These are phyloP conservation scores for Xylaria intraflava DNA, from an alignment of 495 filamentous ascomycete genomes.

Conservation along the genomic window DNA sequence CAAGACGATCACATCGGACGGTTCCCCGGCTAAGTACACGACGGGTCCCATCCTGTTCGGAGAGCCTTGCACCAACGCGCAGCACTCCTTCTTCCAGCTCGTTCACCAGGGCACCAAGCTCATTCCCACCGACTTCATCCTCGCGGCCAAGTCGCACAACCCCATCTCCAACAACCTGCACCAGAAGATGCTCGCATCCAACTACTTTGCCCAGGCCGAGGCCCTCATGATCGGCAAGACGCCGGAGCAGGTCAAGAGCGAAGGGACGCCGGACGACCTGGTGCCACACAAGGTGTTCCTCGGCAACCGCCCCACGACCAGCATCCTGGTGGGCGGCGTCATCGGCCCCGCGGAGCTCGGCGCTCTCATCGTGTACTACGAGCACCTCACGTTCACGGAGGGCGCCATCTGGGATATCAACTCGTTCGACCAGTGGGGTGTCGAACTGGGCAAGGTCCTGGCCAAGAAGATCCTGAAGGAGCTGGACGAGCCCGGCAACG, in stretches of 20 bases:
- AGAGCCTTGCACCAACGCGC: slow-evolving; percentile 96
- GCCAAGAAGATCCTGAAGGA: slow-evolving; percentile 84
- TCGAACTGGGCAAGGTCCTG: slow-evolving; percentile 92
- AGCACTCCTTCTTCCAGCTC: slow-evolving; percentile 99
- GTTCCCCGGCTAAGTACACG: slow-evolving; percentile 91
- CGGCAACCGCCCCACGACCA: slow-evolving; percentile 93
- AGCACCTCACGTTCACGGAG: slow-evolving; percentile 96
- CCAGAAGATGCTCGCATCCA: slow-evolving; percentile 98
- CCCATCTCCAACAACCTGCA: slow-evolving; percentile 85
- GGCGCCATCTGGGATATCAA: slow-evolving; percentile 99
- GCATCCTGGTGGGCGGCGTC: slow-evolving; percentile 78
- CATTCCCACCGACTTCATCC: slow-evolving; percentile 95
- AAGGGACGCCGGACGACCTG: slow-evolving; percentile 76
- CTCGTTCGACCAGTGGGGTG: slow-evolving; percentile 98
- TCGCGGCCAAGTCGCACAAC: slow-evolving; percentile 94
- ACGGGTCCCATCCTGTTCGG: slow-evolving; percentile 91
- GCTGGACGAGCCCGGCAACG: slow-evolving; percentile 66
- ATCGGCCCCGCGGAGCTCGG: slow-evolving; percentile 92
- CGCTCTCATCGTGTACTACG: slow-evolving; percentile 96
- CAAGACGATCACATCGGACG: slow-evolving; percentile 89
- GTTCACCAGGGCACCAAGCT: slow-evolving; percentile 98
- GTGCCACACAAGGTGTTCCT: slow-evolving; percentile 99
- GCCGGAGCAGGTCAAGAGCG: slow-evolving; percentile 78
- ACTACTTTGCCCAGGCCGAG: slow-evolving; percentile 97
- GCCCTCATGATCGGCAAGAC: slow-evolving; percentile 98